Evolutionary conservation across 805 yeast species (phyloP).

Genomic region (Sungouiozyma ichnusensis): DNA sequence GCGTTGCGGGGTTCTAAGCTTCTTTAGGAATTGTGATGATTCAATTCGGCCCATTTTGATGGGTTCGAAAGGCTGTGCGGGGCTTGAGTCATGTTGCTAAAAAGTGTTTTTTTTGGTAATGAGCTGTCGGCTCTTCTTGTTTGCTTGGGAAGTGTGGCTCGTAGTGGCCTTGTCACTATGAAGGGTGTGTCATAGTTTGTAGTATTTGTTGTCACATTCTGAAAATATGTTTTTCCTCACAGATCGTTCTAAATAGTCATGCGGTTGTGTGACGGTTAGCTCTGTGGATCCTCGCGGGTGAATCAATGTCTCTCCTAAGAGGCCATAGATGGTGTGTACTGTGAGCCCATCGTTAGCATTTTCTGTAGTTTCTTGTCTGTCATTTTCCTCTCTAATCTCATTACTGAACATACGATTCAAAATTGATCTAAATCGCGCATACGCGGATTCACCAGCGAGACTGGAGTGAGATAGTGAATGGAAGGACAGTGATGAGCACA

Average conservation of each 20-base stretch:
- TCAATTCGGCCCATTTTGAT: too few relatives aligned
- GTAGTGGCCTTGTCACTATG: too few relatives aligned
- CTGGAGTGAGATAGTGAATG: too few relatives aligned
- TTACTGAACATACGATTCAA: constrained; percentile 15
- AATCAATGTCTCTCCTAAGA: not conserved
- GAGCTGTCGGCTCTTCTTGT: too few relatives aligned
- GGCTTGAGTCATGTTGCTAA: not conserved
- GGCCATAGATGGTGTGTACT: not conserved
- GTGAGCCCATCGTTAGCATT: not conserved
- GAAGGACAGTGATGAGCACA: too few relatives aligned
- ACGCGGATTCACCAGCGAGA: too few relatives aligned
- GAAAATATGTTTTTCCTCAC: not conserved
- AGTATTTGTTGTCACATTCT: not conserved
- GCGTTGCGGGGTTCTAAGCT: too few relatives aligned
- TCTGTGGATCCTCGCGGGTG: not conserved
- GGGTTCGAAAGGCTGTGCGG: too few relatives aligned
- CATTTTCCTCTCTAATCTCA: not conserved
- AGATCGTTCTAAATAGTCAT: not conserved
- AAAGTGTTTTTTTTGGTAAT: too few relatives aligned
- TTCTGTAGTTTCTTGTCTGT: not conserved
- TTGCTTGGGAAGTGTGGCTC: too few relatives aligned
- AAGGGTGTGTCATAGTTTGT: not conserved
- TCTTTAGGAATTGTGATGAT: too few relatives aligned
- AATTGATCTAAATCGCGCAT: constrained; percentile 18
- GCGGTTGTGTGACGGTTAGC: not conserved